Percentiles rank a stretch among this genome's conserved stretches.
Conservation (phyloP, 2,329 filamentous ascomycete genomes). For the Colletotrichum theobromicola region DNA sequence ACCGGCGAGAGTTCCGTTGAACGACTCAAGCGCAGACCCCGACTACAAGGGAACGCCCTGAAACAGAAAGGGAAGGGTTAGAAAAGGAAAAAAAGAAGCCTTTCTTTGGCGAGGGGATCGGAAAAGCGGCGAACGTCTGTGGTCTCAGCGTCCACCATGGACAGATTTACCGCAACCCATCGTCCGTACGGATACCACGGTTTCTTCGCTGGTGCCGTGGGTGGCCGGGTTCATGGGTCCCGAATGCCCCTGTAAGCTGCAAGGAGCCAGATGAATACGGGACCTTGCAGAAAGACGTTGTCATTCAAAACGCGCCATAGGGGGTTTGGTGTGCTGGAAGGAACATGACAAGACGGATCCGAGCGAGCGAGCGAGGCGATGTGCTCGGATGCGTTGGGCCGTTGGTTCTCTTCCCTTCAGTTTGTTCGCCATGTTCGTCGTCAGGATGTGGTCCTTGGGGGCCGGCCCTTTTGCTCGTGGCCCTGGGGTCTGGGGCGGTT, state of each 20-base stretch:
- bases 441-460: neutral
- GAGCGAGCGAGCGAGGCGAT: conserved; percentile 7
- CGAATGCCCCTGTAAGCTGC: neutral
- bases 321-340: neutral
- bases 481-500: neutral
- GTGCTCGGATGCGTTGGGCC: conserved; percentile 8
- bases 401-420: neutral
- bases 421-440: neutral
- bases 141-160: neutral
- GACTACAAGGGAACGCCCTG: neutral
- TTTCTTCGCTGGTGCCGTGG: neutral
- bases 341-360: neutral
- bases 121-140: neutral
- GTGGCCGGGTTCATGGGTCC: neutral
- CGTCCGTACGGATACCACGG: neutral
- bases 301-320: neutral
- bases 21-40: neutral
- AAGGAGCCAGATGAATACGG: neutral
- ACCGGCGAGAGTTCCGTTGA: neutral
- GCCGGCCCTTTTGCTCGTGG: neutral
- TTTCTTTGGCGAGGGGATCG: neutral
- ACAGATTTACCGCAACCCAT: neutral
- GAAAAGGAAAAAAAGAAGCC: neutral
- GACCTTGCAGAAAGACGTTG: conserved; percentile 3
- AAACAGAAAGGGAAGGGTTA: too few species aligned